Conservation (phyloP, 768 basidiomycete species). For the Rhizopogon rudus region DNA sequence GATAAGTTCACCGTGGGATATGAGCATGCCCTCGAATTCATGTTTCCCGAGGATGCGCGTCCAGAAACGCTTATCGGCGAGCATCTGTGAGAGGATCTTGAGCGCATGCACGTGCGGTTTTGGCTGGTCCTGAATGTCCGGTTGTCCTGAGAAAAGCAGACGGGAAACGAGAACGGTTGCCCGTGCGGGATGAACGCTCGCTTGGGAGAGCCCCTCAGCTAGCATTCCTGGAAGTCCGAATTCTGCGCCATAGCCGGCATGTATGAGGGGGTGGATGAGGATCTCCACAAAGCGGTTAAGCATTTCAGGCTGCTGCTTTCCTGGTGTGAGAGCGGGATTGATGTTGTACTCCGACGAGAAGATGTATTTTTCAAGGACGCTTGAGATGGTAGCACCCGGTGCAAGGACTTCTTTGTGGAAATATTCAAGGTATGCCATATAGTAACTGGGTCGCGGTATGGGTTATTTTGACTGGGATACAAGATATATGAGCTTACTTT, state of each 20-base stretch:
- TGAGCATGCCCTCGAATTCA: slow-evolving; percentile 30
- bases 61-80: slow-evolving; percentile 41
- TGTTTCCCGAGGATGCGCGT: slow-evolving; percentile 24
- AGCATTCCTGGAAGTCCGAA: slow-evolving; percentile 59
- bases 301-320: slow-evolving; percentile 46
- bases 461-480: background rate
- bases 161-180: slow-evolving; percentile 32
- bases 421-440: slow-evolving; percentile 28
- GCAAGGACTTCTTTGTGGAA: slow-evolving; percentile 25
- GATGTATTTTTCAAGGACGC: slow-evolving; percentile 55
- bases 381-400: slow-evolving; percentile 23
- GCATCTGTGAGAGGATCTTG: slow-evolving; percentile 49
- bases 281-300: slow-evolving; percentile 54
- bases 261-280: slow-evolving; percentile 63
- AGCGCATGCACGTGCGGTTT: slow-evolving; percentile 39
- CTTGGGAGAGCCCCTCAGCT: slow-evolving; percentile 65
- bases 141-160: slow-evolving; percentile 21
- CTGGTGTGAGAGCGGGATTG: slow-evolving; percentile 15
- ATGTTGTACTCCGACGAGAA: slow-evolving; percentile 51
- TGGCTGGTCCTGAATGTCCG: slow-evolving; percentile 20
- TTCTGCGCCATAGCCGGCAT: slow-evolving; percentile 58
- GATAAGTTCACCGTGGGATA: slow-evolving; percentile 36
- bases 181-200: slow-evolving; percentile 42
- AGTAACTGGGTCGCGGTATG: slow-evolving; percentile 14
- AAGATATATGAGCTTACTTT: slow-evolving; percentile 14